phyloP scores from a whole-genome alignment of 805 yeast genomes.

The Candida boidinii region DNA sequence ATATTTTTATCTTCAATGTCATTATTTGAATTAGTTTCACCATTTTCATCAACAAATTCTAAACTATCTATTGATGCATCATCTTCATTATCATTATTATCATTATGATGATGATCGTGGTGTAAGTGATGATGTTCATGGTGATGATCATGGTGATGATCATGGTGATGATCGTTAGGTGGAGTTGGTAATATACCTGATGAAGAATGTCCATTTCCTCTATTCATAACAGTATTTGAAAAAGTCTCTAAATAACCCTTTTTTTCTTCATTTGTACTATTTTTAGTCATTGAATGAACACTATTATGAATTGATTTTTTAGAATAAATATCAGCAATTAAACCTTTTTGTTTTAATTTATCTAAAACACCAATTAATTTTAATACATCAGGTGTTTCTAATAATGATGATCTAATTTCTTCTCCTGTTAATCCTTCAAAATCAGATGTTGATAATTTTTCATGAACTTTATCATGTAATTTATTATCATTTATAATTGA shows the following conservation, averaged over 20 bases:
- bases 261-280: slow-evolving; percentile 29
- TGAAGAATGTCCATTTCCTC: slow-evolving; percentile 2
- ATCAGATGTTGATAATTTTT: not conserved
- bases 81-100: not conserved
- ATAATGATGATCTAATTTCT: slow-evolving; percentile 13
- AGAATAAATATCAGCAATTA: slow-evolving; percentile 19
- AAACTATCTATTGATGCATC: too few species aligned
- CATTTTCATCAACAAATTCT: too few species aligned
- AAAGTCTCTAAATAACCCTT: too few species aligned
- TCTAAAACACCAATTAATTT: too few species aligned
- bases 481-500: too few species aligned
- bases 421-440: slow-evolving; percentile 19
- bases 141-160: not conserved
- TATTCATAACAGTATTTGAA: slow-evolving; percentile 28
- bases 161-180: not conserved
- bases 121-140: not conserved
- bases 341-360: too few species aligned
- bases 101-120: not conserved
- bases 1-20: too few species aligned
- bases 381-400: too few species aligned
- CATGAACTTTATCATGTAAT: not conserved
- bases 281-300: slow-evolving; percentile 21
- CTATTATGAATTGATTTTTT: slow-evolving; percentile 33
- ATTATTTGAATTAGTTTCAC: too few species aligned
- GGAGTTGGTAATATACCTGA: too few species aligned